Evolutionary conservation across 305 asterid genomes (phyloP).

Genomic region (Petunia hybrid): DNA sequence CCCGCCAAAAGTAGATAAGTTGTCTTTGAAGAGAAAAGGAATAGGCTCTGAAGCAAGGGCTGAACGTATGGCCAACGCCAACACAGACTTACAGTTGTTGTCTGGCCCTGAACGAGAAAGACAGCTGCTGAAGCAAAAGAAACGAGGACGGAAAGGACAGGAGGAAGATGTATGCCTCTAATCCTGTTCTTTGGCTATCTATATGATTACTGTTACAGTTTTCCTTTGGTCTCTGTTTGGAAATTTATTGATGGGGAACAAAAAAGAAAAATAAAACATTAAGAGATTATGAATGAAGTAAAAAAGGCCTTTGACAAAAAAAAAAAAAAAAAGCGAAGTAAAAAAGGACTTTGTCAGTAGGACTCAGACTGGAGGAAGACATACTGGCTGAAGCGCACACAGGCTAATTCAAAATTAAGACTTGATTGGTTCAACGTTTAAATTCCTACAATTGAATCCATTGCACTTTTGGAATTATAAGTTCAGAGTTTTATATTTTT

Average conservation of each 20-base stretch:
- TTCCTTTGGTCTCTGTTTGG: slow-evolving; percentile 13
- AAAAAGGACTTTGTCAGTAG: neutral
- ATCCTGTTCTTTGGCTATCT: slow-evolving; percentile 21
- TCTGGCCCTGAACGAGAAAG: slow-evolving; percentile 85
- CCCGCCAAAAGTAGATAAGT: slow-evolving; percentile 69
- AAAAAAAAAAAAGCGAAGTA: neutral
- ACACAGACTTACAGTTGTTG: slow-evolving; percentile 88
- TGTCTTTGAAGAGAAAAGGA: slow-evolving; percentile 85
- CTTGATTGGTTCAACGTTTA: no score
- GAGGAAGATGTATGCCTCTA: slow-evolving; percentile 79
- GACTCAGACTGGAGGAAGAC: neutral
- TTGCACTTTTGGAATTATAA: no score
- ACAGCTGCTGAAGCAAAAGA: slow-evolving; percentile 82
- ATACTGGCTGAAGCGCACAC: neutral
- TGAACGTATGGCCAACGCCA: slow-evolving; percentile 80
- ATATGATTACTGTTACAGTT: slow-evolving; percentile 20
- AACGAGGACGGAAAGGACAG: slow-evolving; percentile 92
- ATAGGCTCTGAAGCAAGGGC: slow-evolving; percentile 94
- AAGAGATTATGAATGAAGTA: neutral
- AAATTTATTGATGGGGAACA: slow-evolving; percentile 18
- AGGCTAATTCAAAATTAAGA: no score
- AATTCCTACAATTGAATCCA: no score
- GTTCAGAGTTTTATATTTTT: no score
- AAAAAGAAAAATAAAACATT: neutral
- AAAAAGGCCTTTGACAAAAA: neutral